These are phyloP conservation scores for Alternaria angustiovoidea DNA, from an alignment of 2,329 filamentous ascomycete species.

Conservation along the genomic window DNA sequence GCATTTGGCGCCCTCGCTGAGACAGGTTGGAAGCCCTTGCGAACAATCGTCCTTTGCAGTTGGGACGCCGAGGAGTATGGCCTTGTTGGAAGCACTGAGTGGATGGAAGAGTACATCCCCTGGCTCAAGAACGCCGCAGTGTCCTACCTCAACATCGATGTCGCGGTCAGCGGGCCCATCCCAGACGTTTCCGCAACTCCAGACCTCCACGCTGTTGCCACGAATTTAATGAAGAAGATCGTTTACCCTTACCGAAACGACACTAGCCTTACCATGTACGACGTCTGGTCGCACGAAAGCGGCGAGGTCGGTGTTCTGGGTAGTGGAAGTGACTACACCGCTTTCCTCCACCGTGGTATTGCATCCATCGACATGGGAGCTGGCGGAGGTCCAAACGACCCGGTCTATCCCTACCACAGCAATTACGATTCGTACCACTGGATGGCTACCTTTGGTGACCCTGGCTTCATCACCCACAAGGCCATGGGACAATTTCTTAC, in stretches of 20 bases:
- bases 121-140: constrained; percentile 57
- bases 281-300: constrained; percentile 52
- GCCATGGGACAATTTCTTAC: constrained; percentile 59
- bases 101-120: constrained; percentile 60
- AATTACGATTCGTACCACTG: constrained; percentile 60
- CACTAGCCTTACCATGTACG: constrained; percentile 55
- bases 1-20: constrained; percentile 58
- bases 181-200: constrained; percentile 52
- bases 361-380: constrained; percentile 55
- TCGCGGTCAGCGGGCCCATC: constrained; percentile 56
- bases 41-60: constrained; percentile 57
- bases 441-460: constrained; percentile 62
- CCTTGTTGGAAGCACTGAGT: constrained; percentile 55
- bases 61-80: constrained; percentile 57
- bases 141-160: constrained; percentile 62
- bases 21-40: constrained; percentile 61
- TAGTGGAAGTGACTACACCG: constrained; percentile 57
- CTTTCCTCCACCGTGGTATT: constrained; percentile 58
- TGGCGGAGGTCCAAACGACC: constrained; percentile 47
- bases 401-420: constrained; percentile 59
- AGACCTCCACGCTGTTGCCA: constrained; percentile 51
- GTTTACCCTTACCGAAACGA: constrained; percentile 50
- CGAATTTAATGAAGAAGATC: constrained; percentile 52
- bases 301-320: constrained; percentile 56
- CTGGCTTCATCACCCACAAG: constrained; percentile 59